Conservation (phyloP, 2,329 filamentous ascomycete genomes). For the Botrytis elliptica region DNA sequence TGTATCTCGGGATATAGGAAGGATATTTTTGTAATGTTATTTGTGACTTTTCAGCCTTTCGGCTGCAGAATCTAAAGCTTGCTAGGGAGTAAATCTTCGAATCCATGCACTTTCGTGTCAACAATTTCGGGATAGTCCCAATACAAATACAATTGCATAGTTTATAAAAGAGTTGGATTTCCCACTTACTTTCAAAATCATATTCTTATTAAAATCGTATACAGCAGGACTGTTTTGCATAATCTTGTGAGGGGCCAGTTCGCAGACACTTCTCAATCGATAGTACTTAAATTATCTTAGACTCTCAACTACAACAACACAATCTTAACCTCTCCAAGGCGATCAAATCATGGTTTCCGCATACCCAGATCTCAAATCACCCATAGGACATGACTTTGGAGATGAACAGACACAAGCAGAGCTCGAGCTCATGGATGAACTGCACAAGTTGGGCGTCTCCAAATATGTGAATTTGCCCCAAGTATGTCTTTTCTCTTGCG, state of each 20-base stretch:
- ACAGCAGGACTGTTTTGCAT: too few species aligned
- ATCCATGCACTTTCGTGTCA: not conserved
- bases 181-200: not conserved
- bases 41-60: not conserved
- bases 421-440: slow-evolving; percentile 27
- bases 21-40: not conserved
- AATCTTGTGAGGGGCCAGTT: not conserved
- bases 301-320: not conserved
- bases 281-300: not conserved
- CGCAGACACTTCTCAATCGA: not conserved
- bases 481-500: slow-evolving; percentile 8
- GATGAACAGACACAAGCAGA: slow-evolving; percentile 26
- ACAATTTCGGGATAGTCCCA: not conserved
- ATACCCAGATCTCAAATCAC: not conserved
- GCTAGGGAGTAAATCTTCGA: not conserved
- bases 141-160: not conserved
- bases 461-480: slow-evolving; percentile 27
- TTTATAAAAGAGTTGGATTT: not conserved
- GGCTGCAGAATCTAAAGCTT: not conserved
- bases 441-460: slow-evolving; percentile 26
- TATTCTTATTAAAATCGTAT: not conserved
- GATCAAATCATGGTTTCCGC: not conserved
- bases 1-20: not conserved
- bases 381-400: slow-evolving; percentile 23
- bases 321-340: not conserved